phyloP scores from a whole-genome alignment of 2,329 filamentous ascomycete genomes.

The Aspergillus sp. region DNA sequence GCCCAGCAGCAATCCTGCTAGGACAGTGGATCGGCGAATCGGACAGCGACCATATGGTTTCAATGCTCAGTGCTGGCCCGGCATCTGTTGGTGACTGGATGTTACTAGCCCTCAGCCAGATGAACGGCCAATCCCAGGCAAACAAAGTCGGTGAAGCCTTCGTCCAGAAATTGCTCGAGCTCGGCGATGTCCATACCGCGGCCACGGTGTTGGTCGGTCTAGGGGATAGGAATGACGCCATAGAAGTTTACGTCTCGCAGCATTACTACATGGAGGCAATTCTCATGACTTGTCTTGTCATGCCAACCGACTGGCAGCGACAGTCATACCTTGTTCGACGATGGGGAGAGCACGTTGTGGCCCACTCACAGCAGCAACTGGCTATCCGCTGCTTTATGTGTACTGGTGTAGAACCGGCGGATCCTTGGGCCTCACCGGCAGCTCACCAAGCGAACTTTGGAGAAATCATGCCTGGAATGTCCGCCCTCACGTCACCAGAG shows the following conservation, averaged over 20 bases:
- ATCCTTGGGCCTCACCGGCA: slow-evolving; percentile 84
- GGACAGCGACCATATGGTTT: slow-evolving; percentile 75
- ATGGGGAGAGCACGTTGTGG: slow-evolving; percentile 91
- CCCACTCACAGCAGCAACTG: slow-evolving; percentile 81
- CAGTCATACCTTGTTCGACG: slow-evolving; percentile 84
- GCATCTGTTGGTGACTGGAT: slow-evolving; percentile 97
- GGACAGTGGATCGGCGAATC: slow-evolving; percentile 91
- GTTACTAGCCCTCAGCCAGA: slow-evolving; percentile 85
- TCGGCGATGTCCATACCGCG: slow-evolving; percentile 86
- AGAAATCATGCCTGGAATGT: slow-evolving; percentile 26
- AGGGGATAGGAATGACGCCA: slow-evolving; percentile 88
- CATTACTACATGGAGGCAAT: slow-evolving; percentile 91
- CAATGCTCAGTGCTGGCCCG: slow-evolving; percentile 72
- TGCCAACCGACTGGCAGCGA: slow-evolving; percentile 84
- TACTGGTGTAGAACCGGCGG: slow-evolving; percentile 78
- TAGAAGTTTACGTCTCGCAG: slow-evolving; percentile 93
- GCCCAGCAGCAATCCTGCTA: slow-evolving; percentile 76
- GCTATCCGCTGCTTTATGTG: slow-evolving; percentile 93
- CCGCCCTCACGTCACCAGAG: slow-evolving; percentile 53
- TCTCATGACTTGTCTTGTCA: slow-evolving; percentile 78
- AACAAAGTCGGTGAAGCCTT: slow-evolving; percentile 90
- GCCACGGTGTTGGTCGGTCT: slow-evolving; percentile 91
- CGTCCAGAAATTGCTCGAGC: slow-evolving; percentile 84
- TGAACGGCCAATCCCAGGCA: slow-evolving; percentile 74
- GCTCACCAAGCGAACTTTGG: slow-evolving; percentile 61